Percentiles rank a stretch among this genome's conserved stretches.
These are phyloP conservation scores for Trichopus zeylanicus DNA, from an alignment of 116 monocot species.

Conservation along the genomic window DNA sequence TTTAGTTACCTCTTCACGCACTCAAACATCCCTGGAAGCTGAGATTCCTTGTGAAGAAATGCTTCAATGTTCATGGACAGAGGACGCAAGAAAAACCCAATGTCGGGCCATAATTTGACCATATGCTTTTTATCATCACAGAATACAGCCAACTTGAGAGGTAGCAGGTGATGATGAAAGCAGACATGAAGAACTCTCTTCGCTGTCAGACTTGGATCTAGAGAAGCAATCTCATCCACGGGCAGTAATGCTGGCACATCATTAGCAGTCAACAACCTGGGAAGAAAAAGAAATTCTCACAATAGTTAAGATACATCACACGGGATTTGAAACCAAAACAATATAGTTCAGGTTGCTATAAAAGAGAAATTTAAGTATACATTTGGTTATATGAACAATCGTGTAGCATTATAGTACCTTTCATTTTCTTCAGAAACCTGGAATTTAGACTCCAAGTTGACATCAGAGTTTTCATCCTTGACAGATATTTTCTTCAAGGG, in stretches of 20 bases:
- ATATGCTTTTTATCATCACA: conserved; percentile 59
- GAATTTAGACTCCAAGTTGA: conserved; percentile 24
- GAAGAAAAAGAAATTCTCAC: conserved; percentile 8
- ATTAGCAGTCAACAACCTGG: conserved; percentile 19
- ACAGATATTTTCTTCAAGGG: conserved; percentile 42
- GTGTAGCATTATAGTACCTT: conserved; percentile 32
- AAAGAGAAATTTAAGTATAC: neutral
- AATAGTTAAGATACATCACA: neutral
- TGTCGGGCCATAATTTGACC: conserved; percentile 84
- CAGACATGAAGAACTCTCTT: conserved; percentile 61
- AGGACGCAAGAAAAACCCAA: conserved; percentile 84
- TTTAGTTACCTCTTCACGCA: conserved; percentile 61
- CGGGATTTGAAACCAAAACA: neutral
- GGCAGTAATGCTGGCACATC: conserved; percentile 42
- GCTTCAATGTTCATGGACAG: conserved; percentile 39
- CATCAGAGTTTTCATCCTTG: conserved; percentile 34
- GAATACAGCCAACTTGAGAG: conserved; percentile 52
- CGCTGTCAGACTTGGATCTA: conserved; percentile 50
- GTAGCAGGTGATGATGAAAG: conserved; percentile 87
- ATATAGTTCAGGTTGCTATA: neutral
- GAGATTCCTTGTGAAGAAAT: conserved; percentile 53
- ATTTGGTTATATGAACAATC: neutral
- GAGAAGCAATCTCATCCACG: conserved; percentile 54
- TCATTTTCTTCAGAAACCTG: conserved; percentile 39
- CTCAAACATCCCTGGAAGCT: conserved; percentile 92